phyloP scores from a whole-genome alignment of 805 yeast species.

The Scheffersomyces amazonensis region DNA sequence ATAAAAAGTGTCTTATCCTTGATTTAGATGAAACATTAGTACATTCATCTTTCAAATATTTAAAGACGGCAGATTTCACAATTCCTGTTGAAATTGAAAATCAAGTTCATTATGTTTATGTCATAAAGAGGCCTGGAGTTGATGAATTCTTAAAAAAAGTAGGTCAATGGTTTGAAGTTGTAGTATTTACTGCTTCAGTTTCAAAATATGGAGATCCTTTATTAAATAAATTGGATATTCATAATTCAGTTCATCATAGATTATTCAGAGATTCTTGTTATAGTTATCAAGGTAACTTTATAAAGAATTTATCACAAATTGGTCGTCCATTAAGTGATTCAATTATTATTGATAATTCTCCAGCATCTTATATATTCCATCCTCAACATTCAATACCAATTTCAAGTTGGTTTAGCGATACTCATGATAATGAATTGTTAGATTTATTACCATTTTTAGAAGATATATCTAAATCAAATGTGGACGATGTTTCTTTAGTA shows the following conservation, averaged over 20 bases:
- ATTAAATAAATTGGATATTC: constrained; percentile 80
- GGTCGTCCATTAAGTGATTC: constrained; percentile 87
- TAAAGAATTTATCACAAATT: constrained; percentile 88
- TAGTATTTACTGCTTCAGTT: constrained; percentile 95
- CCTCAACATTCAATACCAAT: constrained; percentile 98
- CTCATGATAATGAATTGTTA: constrained; percentile 91
- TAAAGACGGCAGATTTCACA: constrained; percentile 92
- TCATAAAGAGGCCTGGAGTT: constrained; percentile 96
- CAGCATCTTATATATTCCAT: constrained; percentile 96
- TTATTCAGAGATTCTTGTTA: constrained; percentile 92
- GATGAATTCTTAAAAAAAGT: constrained; percentile 85
- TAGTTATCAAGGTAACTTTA: constrained; percentile 90
- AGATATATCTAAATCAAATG: constrained; percentile 70
- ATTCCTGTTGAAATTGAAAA: constrained; percentile 96
- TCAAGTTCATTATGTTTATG: constrained; percentile 90
- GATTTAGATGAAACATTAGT: constrained; percentile 96
- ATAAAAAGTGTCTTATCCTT: constrained; percentile 81
- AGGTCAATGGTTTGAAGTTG: constrained; percentile 88
- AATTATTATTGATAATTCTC: constrained; percentile 94
- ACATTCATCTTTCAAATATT: constrained; percentile 89
- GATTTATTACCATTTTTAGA: constrained; percentile 90
- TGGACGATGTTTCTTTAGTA: constrained; percentile 82
- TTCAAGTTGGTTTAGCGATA: constrained; percentile 96
- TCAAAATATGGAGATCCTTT: constrained; percentile 95
- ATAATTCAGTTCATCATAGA: constrained; percentile 79